A percentile compares a stretch with the other conserved stretches of the same genome.
These are phyloP conservation scores for Helenozyma baotianmanensis DNA, from an alignment of 805 yeast genomes.

Conservation along the genomic window DNA sequence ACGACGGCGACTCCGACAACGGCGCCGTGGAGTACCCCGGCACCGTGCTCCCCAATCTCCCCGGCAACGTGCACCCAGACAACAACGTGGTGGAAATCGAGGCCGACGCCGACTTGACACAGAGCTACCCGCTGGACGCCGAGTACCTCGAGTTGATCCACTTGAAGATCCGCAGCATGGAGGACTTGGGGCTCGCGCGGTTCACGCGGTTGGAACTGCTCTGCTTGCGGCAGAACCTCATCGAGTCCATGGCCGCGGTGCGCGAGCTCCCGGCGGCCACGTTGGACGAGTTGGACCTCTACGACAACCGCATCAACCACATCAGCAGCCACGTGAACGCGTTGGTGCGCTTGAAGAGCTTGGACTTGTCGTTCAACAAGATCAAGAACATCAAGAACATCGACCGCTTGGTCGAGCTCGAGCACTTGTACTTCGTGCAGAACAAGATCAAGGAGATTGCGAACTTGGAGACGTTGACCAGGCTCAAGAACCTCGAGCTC, in stretches of 20 bases:
- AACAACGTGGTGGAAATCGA: slow-evolving; percentile 50
- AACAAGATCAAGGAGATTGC: slow-evolving; percentile 75
- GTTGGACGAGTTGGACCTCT: slow-evolving; percentile 77
- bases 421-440: slow-evolving; percentile 79
- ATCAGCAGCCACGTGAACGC: slow-evolving; percentile 67
- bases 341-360: slow-evolving; percentile 48
- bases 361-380: slow-evolving; percentile 88
- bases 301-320: slow-evolving; percentile 87
- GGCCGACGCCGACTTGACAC: slow-evolving; percentile 64
- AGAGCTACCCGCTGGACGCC: slow-evolving; percentile 51
- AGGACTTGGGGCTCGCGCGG: slow-evolving; percentile 53
- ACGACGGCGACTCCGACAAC: slow-evolving; percentile 24
- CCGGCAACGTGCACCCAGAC: slow-evolving; percentile 44
- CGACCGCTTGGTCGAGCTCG: slow-evolving; percentile 55
- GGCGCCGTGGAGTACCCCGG: slow-evolving; percentile 42
- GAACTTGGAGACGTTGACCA: slow-evolving; percentile 52
- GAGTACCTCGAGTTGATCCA: slow-evolving; percentile 65
- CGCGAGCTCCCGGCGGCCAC: slow-evolving; percentile 58
- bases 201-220: slow-evolving; percentile 55
- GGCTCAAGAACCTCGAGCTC: slow-evolving; percentile 69
- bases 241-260: slow-evolving; percentile 56
- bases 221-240: slow-evolving; percentile 78
- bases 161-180: slow-evolving; percentile 59
- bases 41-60: no score
- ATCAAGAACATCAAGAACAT: slow-evolving; percentile 81